These are phyloP conservation scores for Warburgia ugandensis DNA, from an alignment of 164 flowering plant species.

Conservation along the genomic window DNA sequence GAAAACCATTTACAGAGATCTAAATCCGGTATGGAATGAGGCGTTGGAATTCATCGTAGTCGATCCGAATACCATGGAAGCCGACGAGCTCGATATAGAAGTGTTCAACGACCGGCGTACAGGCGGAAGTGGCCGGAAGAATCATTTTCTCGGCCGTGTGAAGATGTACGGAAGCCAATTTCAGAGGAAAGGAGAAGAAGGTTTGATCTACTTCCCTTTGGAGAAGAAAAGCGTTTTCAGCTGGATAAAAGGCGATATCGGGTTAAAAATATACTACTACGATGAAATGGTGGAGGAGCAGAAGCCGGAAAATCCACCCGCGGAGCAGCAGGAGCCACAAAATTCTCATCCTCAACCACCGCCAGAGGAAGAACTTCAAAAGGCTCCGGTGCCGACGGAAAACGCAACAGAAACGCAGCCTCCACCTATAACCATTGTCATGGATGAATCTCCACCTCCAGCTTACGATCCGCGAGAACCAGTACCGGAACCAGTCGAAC, in stretches of 20 bases:
- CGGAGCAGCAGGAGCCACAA: not conserved
- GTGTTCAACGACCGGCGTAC: conserved; percentile 71
- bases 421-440: conserved; percentile 34
- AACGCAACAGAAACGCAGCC: conserved; percentile 20
- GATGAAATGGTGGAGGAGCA: conserved; percentile 36
- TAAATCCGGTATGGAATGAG: conserved; percentile 92
- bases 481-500: conserved; percentile 1
- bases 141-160: conserved; percentile 79
- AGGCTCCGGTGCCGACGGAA: conserved; percentile 21
- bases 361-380: not conserved
- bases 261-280: conserved; percentile 58
- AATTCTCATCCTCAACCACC: conserved; percentile 1
- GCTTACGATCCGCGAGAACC: not conserved
- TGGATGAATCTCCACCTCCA: conserved; percentile 25
- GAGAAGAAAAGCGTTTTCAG: conserved; percentile 94
- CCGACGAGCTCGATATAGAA: conserved; percentile 72
- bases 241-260: conserved; percentile 78
- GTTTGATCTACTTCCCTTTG: conserved; percentile 54
- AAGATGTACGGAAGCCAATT: conserved; percentile 74
- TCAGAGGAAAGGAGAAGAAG: conserved; percentile 54
- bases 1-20: conserved; percentile 42
- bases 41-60: conserved; percentile 62
- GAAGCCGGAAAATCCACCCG: not conserved
- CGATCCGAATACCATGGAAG: conserved; percentile 61
- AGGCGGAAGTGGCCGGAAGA: conserved; percentile 40